Evolutionary conservation across 83 land plant genomes (phyloP), one percentile per base, ranked within the genome.

Genomic region (Picea abies): DNA sequence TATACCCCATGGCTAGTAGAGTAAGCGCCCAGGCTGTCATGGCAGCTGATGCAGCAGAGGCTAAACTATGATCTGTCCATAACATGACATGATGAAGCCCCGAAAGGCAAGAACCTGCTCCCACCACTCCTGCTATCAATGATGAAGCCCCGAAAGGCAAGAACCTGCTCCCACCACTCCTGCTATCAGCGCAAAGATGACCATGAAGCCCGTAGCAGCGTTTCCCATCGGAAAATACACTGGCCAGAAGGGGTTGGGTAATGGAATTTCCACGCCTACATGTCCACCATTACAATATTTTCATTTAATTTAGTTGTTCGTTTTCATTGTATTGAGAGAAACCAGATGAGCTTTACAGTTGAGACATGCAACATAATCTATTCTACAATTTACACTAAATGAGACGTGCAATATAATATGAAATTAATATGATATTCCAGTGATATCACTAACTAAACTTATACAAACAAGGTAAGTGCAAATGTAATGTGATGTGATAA

Each of bases 191-290:
- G 92, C 86, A 52, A 90, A 92, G 12, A 82, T 72, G 32, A 88
- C 92, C 69, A 92, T 90, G 86, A 92, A 92, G 7, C 92, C 90
- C 22, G 92, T 92, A 20, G 94, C 94, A 23, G 85, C 86, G 67
- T 92, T 92, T 58, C 94, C 94, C 84, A 90, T 90, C 0, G 92
- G 87, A 66, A 88, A 92, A 83, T 78, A 86, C 17, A 90, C 83
- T 14, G 92, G 87, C 29, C 91, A 85, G 80, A 88, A 88, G 44
- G 88, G 90, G 56, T 90, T 87, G 4, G 92, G 92, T 0, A 92
- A 84, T 0, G 52, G 49, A 0, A 88, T 79, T 3, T 69, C 90
- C 15, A 90, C 76, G 14, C n/a, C n/a, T n/a, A n/a, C n/a, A n/a
- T n/a, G n/a, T n/a, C n/a, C n/a, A n/a, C n/a, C n/a, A n/a, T n/a